These are phyloP conservation scores for Neofusicoccum ribis DNA, from an alignment of 2,329 filamentous ascomycete genomes.

Conservation along the genomic window DNA sequence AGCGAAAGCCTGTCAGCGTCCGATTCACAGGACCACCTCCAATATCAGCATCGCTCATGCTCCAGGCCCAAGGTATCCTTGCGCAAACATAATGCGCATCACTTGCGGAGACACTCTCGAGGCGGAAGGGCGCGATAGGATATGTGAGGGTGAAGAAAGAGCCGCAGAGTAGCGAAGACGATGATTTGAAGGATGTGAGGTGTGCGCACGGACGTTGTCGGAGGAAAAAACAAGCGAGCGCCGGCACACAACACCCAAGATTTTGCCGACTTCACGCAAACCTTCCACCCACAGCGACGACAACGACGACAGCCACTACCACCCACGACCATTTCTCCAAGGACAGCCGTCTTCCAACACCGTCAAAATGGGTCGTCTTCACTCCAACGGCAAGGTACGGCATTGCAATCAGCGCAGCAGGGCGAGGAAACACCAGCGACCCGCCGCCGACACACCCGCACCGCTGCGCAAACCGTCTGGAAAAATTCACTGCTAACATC, in stretches of 20 bases:
- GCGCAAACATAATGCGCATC: no score
- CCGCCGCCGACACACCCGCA: background rate
- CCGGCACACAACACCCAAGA: constrained; percentile 17
- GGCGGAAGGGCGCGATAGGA: no score
- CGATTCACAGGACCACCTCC: no score
- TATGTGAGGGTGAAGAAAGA: background rate
- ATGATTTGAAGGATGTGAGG: background rate
- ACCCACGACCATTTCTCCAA: constrained; percentile 27
- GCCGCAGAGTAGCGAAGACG: background rate
- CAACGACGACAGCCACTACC: constrained; percentile 21
- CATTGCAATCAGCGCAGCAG: background rate
- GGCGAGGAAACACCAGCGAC: background rate
- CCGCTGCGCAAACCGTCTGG: background rate
- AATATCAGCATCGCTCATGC: no score
- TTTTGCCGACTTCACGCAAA: constrained; percentile 17
- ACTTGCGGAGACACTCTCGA: no score
- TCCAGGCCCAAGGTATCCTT: no score
- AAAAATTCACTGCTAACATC: background rate
- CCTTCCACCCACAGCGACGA: constrained; percentile 15
- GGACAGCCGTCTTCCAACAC: constrained; percentile 22
- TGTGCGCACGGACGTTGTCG: background rate
- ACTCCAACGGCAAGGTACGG: constrained; percentile 65
- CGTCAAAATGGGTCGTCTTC: constrained; percentile 89
- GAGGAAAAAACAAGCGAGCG: constrained; percentile 27
- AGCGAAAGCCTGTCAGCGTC: no score